Evolutionary conservation across 2,329 filamentous ascomycete genomes (phyloP).

Genomic region (Diaporthe citri): DNA sequence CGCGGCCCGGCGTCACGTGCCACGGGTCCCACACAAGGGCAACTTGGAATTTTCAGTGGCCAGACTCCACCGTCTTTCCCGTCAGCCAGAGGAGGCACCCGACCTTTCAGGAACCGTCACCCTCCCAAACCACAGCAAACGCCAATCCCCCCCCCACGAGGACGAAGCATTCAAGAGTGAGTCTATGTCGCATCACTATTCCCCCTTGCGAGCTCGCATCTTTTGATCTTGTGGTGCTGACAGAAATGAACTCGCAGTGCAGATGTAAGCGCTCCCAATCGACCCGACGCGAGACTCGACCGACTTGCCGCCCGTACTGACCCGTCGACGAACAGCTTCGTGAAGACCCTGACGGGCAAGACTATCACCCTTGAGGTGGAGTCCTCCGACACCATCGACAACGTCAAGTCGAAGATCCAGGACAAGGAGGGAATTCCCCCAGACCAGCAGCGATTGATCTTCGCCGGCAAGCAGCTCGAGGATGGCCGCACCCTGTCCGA

Average conservation of each 20-base stretch:
- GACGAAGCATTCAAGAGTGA: slow-evolving; percentile 70
- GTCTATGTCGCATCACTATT: slow-evolving; percentile 48
- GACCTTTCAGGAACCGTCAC: slow-evolving; percentile 42
- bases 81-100: slow-evolving; percentile 49
- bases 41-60: slow-evolving; percentile 23
- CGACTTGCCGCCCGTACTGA: slow-evolving; percentile 39
- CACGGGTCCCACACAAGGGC: slow-evolving; percentile 15
- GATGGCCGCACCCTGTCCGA: slow-evolving; percentile 96
- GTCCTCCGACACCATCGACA: slow-evolving; percentile 99
- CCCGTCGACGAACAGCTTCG: slow-evolving; percentile 77
- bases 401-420: slow-evolving; percentile 99
- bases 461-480: slow-evolving; percentile 99
- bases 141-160: slow-evolving; percentile 53
- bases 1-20: slow-evolving; percentile 8
- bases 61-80: slow-evolving; percentile 47
- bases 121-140: slow-evolving; percentile 43
- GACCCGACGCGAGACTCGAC: slow-evolving; percentile 43
- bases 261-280: slow-evolving; percentile 78
- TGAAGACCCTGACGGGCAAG: slow-evolving; percentile 99
- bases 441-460: slow-evolving; percentile 98
- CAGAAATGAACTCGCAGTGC: slow-evolving; percentile 70
- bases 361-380: slow-evolving; percentile 99
- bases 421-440: slow-evolving; percentile 99
- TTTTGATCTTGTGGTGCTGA: slow-evolving; percentile 42
- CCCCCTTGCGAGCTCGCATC: slow-evolving; percentile 1